These are phyloP conservation scores for Hansenula lynferdii DNA, from an alignment of 1,139 yeast genomes.

Conservation along the genomic window DNA sequence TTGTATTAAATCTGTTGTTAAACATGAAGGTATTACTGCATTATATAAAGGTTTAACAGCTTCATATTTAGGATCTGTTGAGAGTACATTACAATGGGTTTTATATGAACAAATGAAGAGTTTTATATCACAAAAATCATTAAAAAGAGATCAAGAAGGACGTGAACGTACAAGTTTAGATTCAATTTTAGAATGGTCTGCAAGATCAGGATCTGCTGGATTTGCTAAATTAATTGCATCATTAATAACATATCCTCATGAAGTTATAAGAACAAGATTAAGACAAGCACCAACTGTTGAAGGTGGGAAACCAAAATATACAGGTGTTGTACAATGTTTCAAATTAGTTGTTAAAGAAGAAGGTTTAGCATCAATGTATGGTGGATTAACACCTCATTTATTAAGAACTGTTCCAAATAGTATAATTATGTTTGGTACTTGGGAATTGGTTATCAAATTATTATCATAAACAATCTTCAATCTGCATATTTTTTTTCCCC, in stretches of 20 bases:
- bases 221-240: constrained; percentile 94
- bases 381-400: constrained; percentile 96
- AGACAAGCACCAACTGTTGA: constrained; percentile 86
- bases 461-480: constrained; percentile 39
- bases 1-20: constrained; percentile 65
- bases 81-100: constrained; percentile 95
- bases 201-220: constrained; percentile 97
- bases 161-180: constrained; percentile 55
- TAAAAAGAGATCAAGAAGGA: constrained; percentile 39
- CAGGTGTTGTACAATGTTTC: constrained; percentile 87
- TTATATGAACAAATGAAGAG: constrained; percentile 91
- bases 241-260: constrained; percentile 93
- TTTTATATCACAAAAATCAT: constrained; percentile 56
- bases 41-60: constrained; percentile 90
- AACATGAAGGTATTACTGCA: constrained; percentile 74
- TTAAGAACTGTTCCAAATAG: constrained; percentile 97
- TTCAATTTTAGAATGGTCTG: constrained; percentile 82
- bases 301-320: constrained; percentile 80
- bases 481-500: background rate
- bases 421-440: constrained; percentile 98
- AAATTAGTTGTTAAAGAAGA: constrained; percentile 80
- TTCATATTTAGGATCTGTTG: constrained; percentile 90
- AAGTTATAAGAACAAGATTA: constrained; percentile 90
- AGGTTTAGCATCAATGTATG: constrained; percentile 90
- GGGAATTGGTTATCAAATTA: constrained; percentile 86